Base-by-base conservation (phyloP, 768 basidiomycete genomes). In the Leccinum imitatum region DNA sequence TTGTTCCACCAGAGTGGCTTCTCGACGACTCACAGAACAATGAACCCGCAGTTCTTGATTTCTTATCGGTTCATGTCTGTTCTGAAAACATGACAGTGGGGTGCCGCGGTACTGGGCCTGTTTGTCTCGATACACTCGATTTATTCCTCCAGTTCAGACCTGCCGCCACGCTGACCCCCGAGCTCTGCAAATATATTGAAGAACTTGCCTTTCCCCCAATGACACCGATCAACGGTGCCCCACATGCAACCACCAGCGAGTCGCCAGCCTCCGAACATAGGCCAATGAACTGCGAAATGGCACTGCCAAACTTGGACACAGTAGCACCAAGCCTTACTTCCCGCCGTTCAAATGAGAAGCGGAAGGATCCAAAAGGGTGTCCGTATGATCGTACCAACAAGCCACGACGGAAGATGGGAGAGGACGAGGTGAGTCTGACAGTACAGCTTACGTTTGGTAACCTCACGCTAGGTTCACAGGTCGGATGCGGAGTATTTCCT, bases 371-470 rank as follows among this genome's bases (percentile, higher is more conserved):
- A 2, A 14, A 17, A 30, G 30, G 27, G 27, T 30, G 27, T 15
- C 13, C 2, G 8, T 30, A 15, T 10, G 21, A 47, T 14, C 6
- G 44, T 13, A 27, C 19, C 1, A 6, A 14, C 1, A 30, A 35
- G 47, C 39, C 21, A 21, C 46, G 11, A 47, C 10, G 21, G 46
- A 19, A 47, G 13, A 47, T 6, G 17, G 39, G 17, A 19, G 46
- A 47, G 19, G 10, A 31, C 4, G 19, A 6, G 25, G 63, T 61
- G 44, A 1, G 54, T 64, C 51, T 56, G 3, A 56, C 10, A 13
- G 3, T 19, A 15, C 17, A 5, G 1, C 1, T 25, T 23, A 23
- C n/a, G 23, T 50, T 41, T 44, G 37, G 3, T 33, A 5, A 19
- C 9, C 33, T 54, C 37, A 54, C 9, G 0, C 23, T 3, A 14